Evolutionary conservation across 2,329 filamentous ascomycete genomes (phyloP).

Genomic region (Aspergillus neotritici): DNA sequence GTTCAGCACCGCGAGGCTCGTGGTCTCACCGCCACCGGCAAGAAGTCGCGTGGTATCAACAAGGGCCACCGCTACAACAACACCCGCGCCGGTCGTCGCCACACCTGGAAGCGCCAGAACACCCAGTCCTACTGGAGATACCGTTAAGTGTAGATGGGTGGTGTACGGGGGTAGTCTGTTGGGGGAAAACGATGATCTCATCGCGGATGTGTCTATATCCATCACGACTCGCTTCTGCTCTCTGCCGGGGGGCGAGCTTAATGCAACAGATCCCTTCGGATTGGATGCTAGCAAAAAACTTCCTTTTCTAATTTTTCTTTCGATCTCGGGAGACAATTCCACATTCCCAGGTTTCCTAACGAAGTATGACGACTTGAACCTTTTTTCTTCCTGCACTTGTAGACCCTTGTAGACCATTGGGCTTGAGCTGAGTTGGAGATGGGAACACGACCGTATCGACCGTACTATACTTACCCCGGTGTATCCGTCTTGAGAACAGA

Average conservation of each 20-base stretch:
- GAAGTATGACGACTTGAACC: slow-evolving; percentile 36
- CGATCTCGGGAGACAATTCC: no score
- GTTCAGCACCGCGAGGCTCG: slow-evolving; percentile 85
- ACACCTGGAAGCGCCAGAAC: slow-evolving; percentile 99
- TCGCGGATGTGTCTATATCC: slow-evolving; percentile 32
- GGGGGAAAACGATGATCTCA: slow-evolving; percentile 27
- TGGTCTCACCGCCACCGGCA: slow-evolving; percentile 96
- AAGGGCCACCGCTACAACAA: slow-evolving; percentile 99
- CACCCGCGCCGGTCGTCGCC: slow-evolving; percentile 91
- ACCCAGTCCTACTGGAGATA: slow-evolving; percentile 98
- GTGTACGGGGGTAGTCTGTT: slow-evolving; percentile 23
- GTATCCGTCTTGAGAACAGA: no score
- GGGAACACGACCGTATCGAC: no score
- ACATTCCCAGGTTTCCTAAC: slow-evolving; percentile 30
- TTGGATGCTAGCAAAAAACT: slow-evolving; percentile 37
- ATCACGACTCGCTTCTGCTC: slow-evolving; percentile 27
- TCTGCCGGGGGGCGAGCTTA: slow-evolving; percentile 29
- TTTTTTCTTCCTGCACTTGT: slow-evolving; percentile 22
- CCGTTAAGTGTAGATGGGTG: slow-evolving; percentile 54
- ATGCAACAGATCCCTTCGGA: slow-evolving; percentile 32
- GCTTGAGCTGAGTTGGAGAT: no score
- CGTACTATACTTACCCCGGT: no score
- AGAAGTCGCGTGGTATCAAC: slow-evolving; percentile 99
- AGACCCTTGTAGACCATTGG: slow-evolving; percentile 7
- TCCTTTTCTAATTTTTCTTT: slow-evolving; percentile 26